phyloP scores from a whole-genome alignment of 306 rosid species.

The Glycine latifolia region DNA sequence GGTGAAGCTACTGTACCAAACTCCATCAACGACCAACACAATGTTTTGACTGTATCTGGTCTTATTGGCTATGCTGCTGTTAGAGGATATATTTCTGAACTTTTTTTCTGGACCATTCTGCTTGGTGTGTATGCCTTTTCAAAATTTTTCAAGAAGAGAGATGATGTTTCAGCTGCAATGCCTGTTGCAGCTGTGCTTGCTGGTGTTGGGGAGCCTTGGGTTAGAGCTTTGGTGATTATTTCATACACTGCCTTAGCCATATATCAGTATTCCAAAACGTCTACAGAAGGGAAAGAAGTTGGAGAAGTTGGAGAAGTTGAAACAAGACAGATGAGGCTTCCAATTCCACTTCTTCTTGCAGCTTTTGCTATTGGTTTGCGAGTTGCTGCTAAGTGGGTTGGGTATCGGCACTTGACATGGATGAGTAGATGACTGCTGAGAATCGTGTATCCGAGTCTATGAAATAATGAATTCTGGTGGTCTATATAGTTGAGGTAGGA shows the following conservation, averaged over 20 bases:
- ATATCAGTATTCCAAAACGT: constrained; percentile 63
- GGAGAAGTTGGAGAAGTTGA: constrained; percentile 39
- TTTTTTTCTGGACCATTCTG: constrained; percentile 86
- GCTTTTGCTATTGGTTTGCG: constrained; percentile 86
- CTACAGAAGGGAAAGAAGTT: constrained; percentile 53
- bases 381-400: constrained; percentile 90
- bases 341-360: constrained; percentile 73
- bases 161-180: constrained; percentile 77
- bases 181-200: constrained; percentile 84
- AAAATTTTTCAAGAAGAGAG: constrained; percentile 66
- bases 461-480: constrained; percentile 22
- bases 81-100: constrained; percentile 77
- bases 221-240: constrained; percentile 70
- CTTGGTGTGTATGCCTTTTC: constrained; percentile 72
- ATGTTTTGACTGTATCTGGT: constrained; percentile 76
- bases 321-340: constrained; percentile 56
- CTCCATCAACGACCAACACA: constrained; percentile 68
- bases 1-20: constrained; percentile 82
- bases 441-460: neutral
- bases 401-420: constrained; percentile 94
- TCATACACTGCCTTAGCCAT: constrained; percentile 71
- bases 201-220: constrained; percentile 94
- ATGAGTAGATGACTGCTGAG: constrained; percentile 62
- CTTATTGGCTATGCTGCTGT: constrained; percentile 84
- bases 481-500: constrained; percentile 39